A percentile compares a stretch with the other conserved stretches of the same genome.
These are phyloP conservation scores for Giardia muris DNA, from an alignment of 208 protist genomes.

Conservation along the genomic window DNA sequence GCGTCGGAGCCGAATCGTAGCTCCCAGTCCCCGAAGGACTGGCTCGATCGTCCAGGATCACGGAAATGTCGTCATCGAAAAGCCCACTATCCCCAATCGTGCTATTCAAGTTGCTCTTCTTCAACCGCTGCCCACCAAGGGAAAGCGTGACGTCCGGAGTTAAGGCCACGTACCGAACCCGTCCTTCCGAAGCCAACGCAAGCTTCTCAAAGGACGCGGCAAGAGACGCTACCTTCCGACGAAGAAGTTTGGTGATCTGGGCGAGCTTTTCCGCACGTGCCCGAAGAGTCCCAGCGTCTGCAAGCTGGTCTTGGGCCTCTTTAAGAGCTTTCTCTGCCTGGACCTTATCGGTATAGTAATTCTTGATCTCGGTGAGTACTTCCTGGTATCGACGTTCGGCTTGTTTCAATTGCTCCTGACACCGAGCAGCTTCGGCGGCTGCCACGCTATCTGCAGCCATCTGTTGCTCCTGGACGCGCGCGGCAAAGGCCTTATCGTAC, in stretches of 20 bases:
- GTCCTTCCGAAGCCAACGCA: not conserved
- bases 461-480: not conserved
- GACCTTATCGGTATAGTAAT: not conserved
- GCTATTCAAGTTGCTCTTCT: not conserved
- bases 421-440: not conserved
- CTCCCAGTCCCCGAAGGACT: not conserved
- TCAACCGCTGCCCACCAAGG: too few species aligned
- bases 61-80: not conserved
- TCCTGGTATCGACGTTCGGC: not conserved
- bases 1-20: not conserved
- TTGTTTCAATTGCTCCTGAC: not conserved
- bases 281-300: not conserved
- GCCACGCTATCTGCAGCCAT: not conserved
- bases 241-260: not conserved
- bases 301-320: not conserved
- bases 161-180: not conserved
- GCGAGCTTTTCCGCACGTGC: not conserved
- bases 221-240: not conserved
- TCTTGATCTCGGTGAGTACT: not conserved
- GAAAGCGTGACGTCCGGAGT: not conserved
- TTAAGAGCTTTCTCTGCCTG: not conserved
- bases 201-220: not conserved
- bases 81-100: not conserved
- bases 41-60: not conserved
- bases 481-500: not conserved